These are phyloP conservation scores for Tanozyma kutaoensis DNA, from an alignment of 805 yeast genomes.

Conservation along the genomic window DNA sequence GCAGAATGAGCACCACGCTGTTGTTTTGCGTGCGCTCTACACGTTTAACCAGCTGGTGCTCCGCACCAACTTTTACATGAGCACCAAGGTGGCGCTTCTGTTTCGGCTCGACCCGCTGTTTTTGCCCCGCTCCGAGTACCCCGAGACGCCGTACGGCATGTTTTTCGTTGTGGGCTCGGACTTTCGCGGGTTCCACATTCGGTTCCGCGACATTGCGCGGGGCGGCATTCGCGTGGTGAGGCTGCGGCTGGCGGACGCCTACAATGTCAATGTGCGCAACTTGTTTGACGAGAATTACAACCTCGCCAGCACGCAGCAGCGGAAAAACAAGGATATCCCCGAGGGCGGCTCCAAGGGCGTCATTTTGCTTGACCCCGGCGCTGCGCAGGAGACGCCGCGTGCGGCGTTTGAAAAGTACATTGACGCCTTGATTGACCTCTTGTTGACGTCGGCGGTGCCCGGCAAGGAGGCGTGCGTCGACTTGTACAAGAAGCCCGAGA, in stretches of 20 bases:
- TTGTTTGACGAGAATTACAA: constrained; percentile 95
- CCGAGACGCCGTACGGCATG: constrained; percentile 89
- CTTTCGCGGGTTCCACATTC: constrained; percentile 92
- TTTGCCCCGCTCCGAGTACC: constrained; percentile 77
- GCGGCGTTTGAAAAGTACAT: constrained; percentile 87
- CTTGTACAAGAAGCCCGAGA: constrained; percentile 72
- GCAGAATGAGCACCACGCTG: constrained; percentile 66
- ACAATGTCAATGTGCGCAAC: constrained; percentile 70
- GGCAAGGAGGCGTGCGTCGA: constrained; percentile 82
- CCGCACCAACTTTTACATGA: constrained; percentile 88
- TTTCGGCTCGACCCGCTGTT: constrained; percentile 82
- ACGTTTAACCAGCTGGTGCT: constrained; percentile 76
- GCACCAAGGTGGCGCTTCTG: constrained; percentile 89
- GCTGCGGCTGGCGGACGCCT: constrained; percentile 76
- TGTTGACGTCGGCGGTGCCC: constrained; percentile 52
- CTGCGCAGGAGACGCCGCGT: constrained; percentile 65
- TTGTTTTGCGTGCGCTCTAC: constrained; percentile 72
- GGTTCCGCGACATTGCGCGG: constrained; percentile 94
- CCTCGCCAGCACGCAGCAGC: constrained; percentile 90
- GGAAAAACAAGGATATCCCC: constrained; percentile 95
- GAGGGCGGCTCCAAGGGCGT: constrained; percentile 99
- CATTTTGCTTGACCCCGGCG: constrained; percentile 66
- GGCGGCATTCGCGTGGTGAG: constrained; percentile 96
- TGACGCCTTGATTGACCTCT: constrained; percentile 76
- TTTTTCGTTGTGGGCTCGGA: constrained; percentile 93